Evolutionary conservation across 768 basidiomycete genomes (phyloP).

Genomic region (Daedaleopsis nitida): DNA sequence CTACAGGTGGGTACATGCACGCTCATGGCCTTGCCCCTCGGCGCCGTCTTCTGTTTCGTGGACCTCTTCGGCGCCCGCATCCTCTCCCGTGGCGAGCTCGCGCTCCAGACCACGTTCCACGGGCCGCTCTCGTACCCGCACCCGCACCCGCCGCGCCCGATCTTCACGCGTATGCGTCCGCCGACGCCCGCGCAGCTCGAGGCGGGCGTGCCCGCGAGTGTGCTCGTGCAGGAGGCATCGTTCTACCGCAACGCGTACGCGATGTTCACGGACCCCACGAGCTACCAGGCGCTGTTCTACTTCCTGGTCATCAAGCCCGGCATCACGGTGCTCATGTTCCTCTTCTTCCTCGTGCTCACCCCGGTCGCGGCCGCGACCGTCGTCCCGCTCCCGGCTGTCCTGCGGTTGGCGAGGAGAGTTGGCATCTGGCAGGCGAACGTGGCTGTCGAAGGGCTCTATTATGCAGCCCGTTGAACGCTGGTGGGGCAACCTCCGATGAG

Average conservation of each 20-base stretch:
- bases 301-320: slow-evolving; percentile 86
- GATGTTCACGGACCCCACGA: slow-evolving; percentile 83
- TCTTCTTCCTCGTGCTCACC: slow-evolving; percentile 56
- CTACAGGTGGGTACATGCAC: slow-evolving; percentile 74
- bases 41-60: slow-evolving; percentile 76
- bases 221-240: slow-evolving; percentile 54
- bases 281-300: slow-evolving; percentile 86
- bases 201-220: slow-evolving; percentile 34
- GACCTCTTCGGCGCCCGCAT: slow-evolving; percentile 72
- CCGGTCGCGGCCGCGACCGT: slow-evolving; percentile 61
- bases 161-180: slow-evolving; percentile 67
- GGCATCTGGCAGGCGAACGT: slow-evolving; percentile 86
- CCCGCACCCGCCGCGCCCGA: slow-evolving; percentile 69
- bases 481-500: background rate
- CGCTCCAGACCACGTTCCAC: slow-evolving; percentile 72
- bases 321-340: slow-evolving; percentile 68
- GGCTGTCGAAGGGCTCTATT: slow-evolving; percentile 70
- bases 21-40: slow-evolving; percentile 77
- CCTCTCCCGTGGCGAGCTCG: slow-evolving; percentile 74
- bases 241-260: slow-evolving; percentile 83
- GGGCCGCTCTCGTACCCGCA: slow-evolving; percentile 61
- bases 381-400: slow-evolving; percentile 65
- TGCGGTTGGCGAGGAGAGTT: slow-evolving; percentile 64
- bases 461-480: slow-evolving; percentile 36
- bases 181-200: slow-evolving; percentile 54